Evolutionary conservation across 192 early-diverging fungal species (phyloP), one percentile per base, ranked within the genome.

Genomic region (Podila verticillata): DNA sequence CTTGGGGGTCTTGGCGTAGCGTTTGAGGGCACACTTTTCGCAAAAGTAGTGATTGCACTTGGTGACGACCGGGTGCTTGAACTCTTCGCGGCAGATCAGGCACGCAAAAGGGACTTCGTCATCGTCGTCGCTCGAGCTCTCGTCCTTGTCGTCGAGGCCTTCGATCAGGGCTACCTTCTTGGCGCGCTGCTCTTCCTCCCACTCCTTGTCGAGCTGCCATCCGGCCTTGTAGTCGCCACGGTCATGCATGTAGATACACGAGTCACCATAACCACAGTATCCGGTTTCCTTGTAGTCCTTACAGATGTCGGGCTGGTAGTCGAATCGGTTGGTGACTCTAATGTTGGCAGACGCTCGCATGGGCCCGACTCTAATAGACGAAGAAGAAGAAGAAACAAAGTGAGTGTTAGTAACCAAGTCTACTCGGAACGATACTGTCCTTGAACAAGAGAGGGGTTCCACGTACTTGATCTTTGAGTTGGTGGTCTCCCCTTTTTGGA

Each of bases 221-320:
- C 97, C 96, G 4, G 90, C 91, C 82, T 99, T 99, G 88, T 97
- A 98, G 73, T 95, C 96, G 30, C 96, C 93, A 67, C 98, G 92
- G 79, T 99, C 98, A 71, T 99, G 98, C 86, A 99, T 91, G 74
- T 97, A 99, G 36, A 93, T 95, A 84, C 98, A 99, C 22, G 92
- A 94, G 82, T 99, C 98, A 56, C 98, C 98, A 84, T 95, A 99
- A 30, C 98, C 98, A 82, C 98, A 99, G 82, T 89, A 95, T 49
- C 95, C 95, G 12, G 93, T 96, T 61, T 93, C 91, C 86, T 98
- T 98, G 86, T 98, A 99, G 86, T 99, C 98, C 84, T 99, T 99
- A 88, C 98, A 99, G 30, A 99, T 89, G 69, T 96, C 96, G 28
- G 96, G 96, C 82, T 98, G 95, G 81, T 98, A 99, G 84, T 99